A percentile compares a stretch with the other conserved stretches of the same genome.
Evolutionary conservation across 495 filamentous ascomycete species (phyloP).

Genomic region (Darksidea phi): DNA sequence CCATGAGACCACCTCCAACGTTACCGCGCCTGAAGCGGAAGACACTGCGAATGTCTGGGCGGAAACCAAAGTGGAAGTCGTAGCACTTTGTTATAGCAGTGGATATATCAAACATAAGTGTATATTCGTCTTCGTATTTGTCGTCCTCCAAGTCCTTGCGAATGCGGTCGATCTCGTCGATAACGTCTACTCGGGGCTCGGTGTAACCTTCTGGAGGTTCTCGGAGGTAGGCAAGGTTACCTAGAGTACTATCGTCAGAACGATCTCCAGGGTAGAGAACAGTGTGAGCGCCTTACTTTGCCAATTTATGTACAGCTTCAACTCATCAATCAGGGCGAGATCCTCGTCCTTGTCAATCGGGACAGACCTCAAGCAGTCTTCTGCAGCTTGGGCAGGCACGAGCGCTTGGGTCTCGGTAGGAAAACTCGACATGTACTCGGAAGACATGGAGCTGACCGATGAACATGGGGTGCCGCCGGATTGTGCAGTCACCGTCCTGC

Average conservation of each 20-base stretch:
- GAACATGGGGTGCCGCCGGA: constrained; percentile 9
- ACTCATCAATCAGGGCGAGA: constrained; percentile 45
- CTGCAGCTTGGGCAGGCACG: constrained; percentile 45
- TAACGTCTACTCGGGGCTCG: constrained; percentile 50
- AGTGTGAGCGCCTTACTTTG: constrained; percentile 36
- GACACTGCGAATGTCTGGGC: constrained; percentile 28
- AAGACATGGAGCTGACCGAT: constrained; percentile 25
- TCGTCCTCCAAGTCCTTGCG: constrained; percentile 41
- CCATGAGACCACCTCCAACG: constrained; percentile 5
- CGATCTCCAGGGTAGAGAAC: background rate
- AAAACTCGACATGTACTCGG: constrained; percentile 4
- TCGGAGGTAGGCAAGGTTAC: constrained; percentile 44
- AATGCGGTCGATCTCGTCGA: constrained; percentile 44
- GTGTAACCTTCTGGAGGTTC: constrained; percentile 49
- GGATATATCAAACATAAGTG: constrained; percentile 46
- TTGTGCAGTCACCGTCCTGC: constrained; percentile 19
- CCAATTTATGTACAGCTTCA: constrained; percentile 49
- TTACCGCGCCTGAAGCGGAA: constrained; percentile 29
- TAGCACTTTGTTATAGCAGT: constrained; percentile 46
- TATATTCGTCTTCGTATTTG: constrained; percentile 48
- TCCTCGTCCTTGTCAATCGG: constrained; percentile 47
- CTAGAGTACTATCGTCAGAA: background rate
- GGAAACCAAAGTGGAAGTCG: constrained; percentile 51
- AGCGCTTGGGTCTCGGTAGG: constrained; percentile 34
- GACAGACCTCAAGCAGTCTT: constrained; percentile 50